A percentile compares a stretch with the other conserved stretches of the same genome.
These are phyloP conservation scores for Flueggea neowawraea DNA, from an alignment of 441 rosid species.

Conservation along the genomic window DNA sequence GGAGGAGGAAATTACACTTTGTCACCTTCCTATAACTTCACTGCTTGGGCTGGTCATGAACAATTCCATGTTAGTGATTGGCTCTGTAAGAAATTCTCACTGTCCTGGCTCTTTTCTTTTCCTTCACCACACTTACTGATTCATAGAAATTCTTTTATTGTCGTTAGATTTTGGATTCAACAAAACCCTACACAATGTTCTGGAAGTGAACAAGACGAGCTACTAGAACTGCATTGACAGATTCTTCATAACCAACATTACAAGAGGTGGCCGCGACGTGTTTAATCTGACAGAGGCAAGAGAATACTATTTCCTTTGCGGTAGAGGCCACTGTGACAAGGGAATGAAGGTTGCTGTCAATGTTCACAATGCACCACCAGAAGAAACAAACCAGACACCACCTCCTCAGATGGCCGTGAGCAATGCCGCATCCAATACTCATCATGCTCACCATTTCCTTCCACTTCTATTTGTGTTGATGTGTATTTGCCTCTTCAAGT, in stretches of 20 bases:
- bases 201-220: conserved; percentile 44
- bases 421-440: too few relatives aligned
- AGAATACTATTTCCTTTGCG: conserved; percentile 42
- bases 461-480: too few relatives aligned
- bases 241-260: conserved; percentile 35
- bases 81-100: conserved; percentile 24
- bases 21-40: conserved; percentile 29
- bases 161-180: conserved; percentile 35
- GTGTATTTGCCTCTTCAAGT: too few relatives aligned
- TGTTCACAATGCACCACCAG: conserved; percentile 12
- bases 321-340: conserved; percentile 30
- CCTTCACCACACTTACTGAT: too few relatives aligned
- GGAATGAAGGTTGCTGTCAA: conserved; percentile 38
- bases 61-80: conserved; percentile 34
- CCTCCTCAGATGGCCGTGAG: too few relatives aligned
- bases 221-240: conserved; percentile 28
- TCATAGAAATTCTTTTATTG: neutral
- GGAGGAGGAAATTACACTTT: conserved; percentile 36
- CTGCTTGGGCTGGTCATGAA: conserved; percentile 28
- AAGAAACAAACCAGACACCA: too few relatives aligned
- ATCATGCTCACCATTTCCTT: too few relatives aligned
- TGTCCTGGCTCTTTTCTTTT: too few relatives aligned
- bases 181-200: conserved; percentile 30
- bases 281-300: conserved; percentile 37
- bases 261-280: conserved; percentile 48